Conservation (phyloP, 2,329 filamentous ascomycete genomes). For the Rhexocercosporidium sp. region DNA sequence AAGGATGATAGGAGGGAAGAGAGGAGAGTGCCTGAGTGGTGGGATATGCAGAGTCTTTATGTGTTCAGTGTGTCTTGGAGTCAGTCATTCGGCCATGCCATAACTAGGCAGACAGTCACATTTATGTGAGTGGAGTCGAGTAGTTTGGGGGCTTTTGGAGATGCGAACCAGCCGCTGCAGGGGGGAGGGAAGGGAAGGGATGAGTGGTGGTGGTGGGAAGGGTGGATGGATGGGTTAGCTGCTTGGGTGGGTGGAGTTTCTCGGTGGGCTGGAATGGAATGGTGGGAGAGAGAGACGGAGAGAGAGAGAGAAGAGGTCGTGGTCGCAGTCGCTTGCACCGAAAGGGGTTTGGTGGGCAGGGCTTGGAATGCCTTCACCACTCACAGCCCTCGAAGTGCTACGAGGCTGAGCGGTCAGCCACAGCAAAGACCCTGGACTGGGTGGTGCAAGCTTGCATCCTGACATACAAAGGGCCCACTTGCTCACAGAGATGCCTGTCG, state of each 20-base stretch:
- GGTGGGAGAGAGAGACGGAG: no score
- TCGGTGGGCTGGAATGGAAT: background rate
- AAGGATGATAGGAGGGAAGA: constrained; percentile 23
- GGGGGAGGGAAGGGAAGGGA: no score
- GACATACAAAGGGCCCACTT: background rate
- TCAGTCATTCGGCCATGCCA: constrained; percentile 26
- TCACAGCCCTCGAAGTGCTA: constrained; percentile 16
- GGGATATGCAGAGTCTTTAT: constrained; percentile 27
- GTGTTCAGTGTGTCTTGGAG: constrained; percentile 6
- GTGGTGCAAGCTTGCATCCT: constrained; percentile 10
- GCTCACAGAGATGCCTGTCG: constrained; percentile 15
- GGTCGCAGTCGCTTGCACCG: background rate
- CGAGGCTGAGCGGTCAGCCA: constrained; percentile 30
- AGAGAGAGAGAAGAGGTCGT: no score
- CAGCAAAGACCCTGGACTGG: constrained; percentile 12
- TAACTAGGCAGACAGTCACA: constrained; percentile 19
- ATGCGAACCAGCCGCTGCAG: constrained; percentile 13
- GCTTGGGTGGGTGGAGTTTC: no score
- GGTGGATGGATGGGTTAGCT: no score
- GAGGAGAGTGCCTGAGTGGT: constrained; percentile 25
- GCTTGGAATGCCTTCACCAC: constrained; percentile 10
- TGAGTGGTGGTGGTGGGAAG: no score
- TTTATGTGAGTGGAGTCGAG: constrained; percentile 4
- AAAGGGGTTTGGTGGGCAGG: background rate
- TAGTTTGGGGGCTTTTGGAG: constrained; percentile 4